Conservation (phyloP, 257 asterid species). For the Linderniella brevidens region DNA sequence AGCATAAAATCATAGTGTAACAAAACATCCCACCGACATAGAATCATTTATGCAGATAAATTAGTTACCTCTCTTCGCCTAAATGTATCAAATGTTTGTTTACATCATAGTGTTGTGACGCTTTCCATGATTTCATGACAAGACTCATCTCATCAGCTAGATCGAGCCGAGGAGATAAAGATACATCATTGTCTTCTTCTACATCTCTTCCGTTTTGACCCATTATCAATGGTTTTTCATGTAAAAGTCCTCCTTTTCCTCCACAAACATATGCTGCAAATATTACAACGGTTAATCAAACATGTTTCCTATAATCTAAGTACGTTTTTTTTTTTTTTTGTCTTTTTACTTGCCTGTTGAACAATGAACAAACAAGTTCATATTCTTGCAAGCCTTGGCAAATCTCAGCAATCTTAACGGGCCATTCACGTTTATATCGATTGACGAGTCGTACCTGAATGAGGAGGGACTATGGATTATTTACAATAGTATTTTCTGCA, state of each 20-base stretch:
- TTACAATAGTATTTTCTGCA: too few species aligned
- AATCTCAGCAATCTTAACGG: background rate
- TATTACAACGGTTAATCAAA: too few species aligned
- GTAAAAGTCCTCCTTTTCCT: constrained; percentile 14
- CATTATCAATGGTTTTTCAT: constrained; percentile 13
- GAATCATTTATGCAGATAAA: too few species aligned
- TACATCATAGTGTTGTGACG: constrained; percentile 3
- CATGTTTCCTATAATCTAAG: background rate
- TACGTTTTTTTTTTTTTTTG: background rate
- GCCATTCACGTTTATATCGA: background rate
- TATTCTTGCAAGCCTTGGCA: background rate
- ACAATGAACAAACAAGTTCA: background rate
- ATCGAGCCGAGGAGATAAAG: constrained; percentile 12
- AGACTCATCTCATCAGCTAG: constrained; percentile 13
- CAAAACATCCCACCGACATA: background rate
- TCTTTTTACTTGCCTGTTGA: background rate
- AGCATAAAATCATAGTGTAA: background rate
- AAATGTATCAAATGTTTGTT: constrained; percentile 14
- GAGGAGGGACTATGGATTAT: too few species aligned
- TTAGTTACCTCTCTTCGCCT: constrained; percentile 17
- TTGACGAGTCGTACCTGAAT: background rate
- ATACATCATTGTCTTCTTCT: background rate
- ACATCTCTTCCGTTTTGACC: constrained; percentile 18
- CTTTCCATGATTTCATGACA: constrained; percentile 12
- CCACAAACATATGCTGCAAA: constrained; percentile 20